These are phyloP conservation scores for Pezicula rhizophila DNA, from an alignment of 2,329 filamentous ascomycete genomes.

Conservation along the genomic window DNA sequence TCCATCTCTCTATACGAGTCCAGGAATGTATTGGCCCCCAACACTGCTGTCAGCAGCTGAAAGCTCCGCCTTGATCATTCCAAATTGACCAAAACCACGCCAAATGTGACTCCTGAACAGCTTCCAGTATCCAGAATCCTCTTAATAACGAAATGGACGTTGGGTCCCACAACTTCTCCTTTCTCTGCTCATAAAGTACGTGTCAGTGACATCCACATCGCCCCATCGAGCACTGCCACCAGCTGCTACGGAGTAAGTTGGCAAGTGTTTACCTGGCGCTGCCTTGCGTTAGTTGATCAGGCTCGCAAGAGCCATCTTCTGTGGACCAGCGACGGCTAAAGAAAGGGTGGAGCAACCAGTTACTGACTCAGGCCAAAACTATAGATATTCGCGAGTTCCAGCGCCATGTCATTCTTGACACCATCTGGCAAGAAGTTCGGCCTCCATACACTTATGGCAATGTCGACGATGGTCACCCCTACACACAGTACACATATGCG, in stretches of 20 bases:
- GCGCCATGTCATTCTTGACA: constrained; percentile 16
- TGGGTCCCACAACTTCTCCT: not conserved
- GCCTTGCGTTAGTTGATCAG: not conserved
- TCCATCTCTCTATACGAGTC: not conserved
- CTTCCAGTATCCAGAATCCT: not conserved
- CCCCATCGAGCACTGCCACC: too few relatives aligned
- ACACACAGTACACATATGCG: constrained; percentile 15
- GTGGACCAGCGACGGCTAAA: not conserved
- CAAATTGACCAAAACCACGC: not conserved
- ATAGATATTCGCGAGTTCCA: not conserved
- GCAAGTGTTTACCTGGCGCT: not conserved
- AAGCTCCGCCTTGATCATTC: not conserved
- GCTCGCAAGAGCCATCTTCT: too few relatives aligned
- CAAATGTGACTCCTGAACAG: not conserved
- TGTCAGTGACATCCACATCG: too few relatives aligned
- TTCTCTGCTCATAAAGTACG: not conserved
- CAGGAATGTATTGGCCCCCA: not conserved
- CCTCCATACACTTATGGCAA: constrained; percentile 28
- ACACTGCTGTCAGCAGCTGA: not conserved
- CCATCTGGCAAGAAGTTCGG: constrained; percentile 24
- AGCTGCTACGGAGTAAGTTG: too few relatives aligned
- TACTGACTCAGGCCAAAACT: not conserved
- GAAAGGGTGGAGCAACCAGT: not conserved
- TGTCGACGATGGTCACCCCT: constrained; percentile 25
- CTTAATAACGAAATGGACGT: not conserved